These are phyloP conservation scores for Pecoramyces ruminantium DNA, from an alignment of 192 early-diverging fungal species.

Conservation along the genomic window DNA sequence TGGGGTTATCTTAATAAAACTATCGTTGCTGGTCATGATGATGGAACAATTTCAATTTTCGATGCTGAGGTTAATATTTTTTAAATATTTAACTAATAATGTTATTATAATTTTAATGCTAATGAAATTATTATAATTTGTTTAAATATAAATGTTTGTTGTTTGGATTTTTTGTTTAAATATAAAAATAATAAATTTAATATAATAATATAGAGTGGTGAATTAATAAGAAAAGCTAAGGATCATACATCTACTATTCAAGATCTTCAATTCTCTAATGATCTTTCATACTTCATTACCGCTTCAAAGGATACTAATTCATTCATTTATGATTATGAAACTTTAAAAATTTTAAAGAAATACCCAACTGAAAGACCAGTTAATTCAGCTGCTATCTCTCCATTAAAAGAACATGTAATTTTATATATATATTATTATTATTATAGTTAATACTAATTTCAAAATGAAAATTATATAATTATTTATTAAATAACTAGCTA, in stretches of 20 bases:
- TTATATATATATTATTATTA: too few species aligned
- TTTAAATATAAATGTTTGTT: too few species aligned
- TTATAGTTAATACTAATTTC: too few species aligned
- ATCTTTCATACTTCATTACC: conserved; percentile 87
- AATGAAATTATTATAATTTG: too few species aligned
- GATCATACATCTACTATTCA: conserved; percentile 58
- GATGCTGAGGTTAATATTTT: conserved; percentile 46
- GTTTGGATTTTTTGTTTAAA: too few species aligned
- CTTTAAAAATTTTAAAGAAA: conserved; percentile 65
- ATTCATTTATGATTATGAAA: conserved; percentile 72
- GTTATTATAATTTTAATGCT: too few species aligned
- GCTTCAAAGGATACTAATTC: conserved; percentile 87
- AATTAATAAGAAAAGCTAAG: conserved; percentile 36
- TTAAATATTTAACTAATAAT: background rate
- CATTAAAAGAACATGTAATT: conserved; percentile 34
- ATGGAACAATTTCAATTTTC: conserved; percentile 78
- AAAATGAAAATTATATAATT: too few species aligned
- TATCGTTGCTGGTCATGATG: conserved; percentile 85
- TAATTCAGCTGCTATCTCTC: conserved; percentile 84
- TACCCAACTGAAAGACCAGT: conserved; percentile 74
- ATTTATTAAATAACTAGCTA: too few species aligned
- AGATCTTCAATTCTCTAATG: conserved; percentile 82
- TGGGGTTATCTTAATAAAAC: conserved; percentile 88
- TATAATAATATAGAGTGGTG: conserved; percentile 34
- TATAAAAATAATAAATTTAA: background rate